Base-by-base conservation (phyloP, 2,329 filamentous ascomycete genomes). In the Aspergillus piperis region DNA sequence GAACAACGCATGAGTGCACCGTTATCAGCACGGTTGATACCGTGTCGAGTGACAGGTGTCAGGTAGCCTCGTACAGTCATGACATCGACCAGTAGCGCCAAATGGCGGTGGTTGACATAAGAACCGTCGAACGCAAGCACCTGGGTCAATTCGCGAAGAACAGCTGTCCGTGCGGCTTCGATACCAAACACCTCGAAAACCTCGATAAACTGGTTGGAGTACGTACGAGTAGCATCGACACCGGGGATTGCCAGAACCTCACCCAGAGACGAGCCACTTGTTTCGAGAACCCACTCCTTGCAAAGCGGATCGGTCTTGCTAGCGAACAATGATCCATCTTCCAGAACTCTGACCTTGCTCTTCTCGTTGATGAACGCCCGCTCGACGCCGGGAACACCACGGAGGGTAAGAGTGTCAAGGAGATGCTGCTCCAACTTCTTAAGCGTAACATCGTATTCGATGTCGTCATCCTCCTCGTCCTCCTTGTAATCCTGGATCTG, bases 1-100 rank as follows among this genome's bases (percentile, higher is more conserved):
- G 95, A 99, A 83, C 96, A 99, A 77, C 95, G 90, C 95, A 99
- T 99, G 70, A 99, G 84, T 8, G 95, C 96, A 82, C 95, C 95
- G 63, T 96, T 99, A 74, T 99, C 95, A 25, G 94, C 92, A 70
- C 95, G 88, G 82, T 99, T 99, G 82, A 99, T 99, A 80, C 95
- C 95, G 75, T 99, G 95, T 78, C 95, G 91, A 58, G 95, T 99
- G 65, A 99, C 94, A 13, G 95, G 94, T 77, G 96, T 96, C 71
- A 99, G 88, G 70, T 90, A 89, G 67, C 95, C 95, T 71, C 95
- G 87, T 71, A 96, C 92, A 27, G 93, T 97, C 95, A 99, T 99
- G 64, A 99, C 92, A 80, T 99, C 95, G 66, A 96, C 92, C 56
- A 99, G 84, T 38, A 99, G 86, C 51, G 93, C 91, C 81, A 99